Conservation (phyloP, 495 filamentous ascomycete genomes). For the Podospora fimiseda region DNA sequence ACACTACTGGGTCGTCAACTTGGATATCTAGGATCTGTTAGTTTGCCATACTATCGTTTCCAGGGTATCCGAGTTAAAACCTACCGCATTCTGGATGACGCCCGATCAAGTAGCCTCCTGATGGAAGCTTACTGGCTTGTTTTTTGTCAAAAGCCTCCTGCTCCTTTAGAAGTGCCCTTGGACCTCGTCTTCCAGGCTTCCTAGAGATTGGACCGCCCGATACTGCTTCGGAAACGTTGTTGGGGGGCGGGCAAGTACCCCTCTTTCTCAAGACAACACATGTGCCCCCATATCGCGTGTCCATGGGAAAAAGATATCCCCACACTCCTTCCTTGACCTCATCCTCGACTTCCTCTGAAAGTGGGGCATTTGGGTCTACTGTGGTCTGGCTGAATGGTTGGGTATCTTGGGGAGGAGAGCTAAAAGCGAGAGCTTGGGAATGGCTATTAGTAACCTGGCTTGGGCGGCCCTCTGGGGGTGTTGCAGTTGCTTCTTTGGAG, state of each 20-base stretch:
- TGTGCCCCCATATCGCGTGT: slow-evolving; percentile 57
- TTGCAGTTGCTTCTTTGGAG: slow-evolving; percentile 65
- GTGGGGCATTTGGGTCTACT: slow-evolving; percentile 61
- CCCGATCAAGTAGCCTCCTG: slow-evolving; percentile 87
- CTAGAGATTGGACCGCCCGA: slow-evolving; percentile 11
- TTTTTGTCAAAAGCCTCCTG: slow-evolving; percentile 54
- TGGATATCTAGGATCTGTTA: slow-evolving; percentile 57
- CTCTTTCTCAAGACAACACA: slow-evolving; percentile 68
- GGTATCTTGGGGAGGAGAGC: slow-evolving; percentile 51
- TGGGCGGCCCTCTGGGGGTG: slow-evolving; percentile 58
- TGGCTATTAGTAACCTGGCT: slow-evolving; percentile 48
- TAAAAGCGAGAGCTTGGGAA: slow-evolving; percentile 42
- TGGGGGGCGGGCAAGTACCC: slow-evolving; percentile 53
- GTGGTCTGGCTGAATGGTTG: slow-evolving; percentile 75
- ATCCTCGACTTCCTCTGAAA: slow-evolving; percentile 77
- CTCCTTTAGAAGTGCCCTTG: slow-evolving; percentile 39
- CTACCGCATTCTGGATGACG: slow-evolving; percentile 91
- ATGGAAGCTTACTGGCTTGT: slow-evolving; percentile 51
- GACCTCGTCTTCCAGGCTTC: slow-evolving; percentile 31
- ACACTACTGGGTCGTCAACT: slow-evolving; percentile 76
- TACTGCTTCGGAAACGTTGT: slow-evolving; percentile 24
- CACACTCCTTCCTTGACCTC: slow-evolving; percentile 87
- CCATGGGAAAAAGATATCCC: slow-evolving; percentile 86
- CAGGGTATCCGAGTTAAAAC: slow-evolving; percentile 23
- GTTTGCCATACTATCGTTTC: neutral